Evolutionary conservation across 305 asterid species (phyloP).

Genomic region (Fraxinus latifolia): DNA sequence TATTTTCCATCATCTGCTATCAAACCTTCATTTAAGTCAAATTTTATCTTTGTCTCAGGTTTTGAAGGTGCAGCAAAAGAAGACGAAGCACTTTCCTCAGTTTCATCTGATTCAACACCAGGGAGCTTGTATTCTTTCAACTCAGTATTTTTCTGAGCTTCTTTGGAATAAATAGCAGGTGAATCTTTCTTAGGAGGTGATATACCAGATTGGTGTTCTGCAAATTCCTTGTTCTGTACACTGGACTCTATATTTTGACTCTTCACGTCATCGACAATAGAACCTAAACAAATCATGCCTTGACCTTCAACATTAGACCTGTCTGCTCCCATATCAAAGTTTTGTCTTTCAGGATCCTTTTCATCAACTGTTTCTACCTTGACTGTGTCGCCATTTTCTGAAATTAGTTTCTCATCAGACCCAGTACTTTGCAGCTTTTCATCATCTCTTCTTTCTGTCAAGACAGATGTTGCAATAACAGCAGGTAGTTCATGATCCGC

Average conservation of each 20-base stretch:
- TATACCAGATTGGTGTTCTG: constrained; percentile 12
- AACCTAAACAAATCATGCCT: not conserved
- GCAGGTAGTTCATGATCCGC: constrained; percentile 22
- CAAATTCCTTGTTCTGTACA: constrained; percentile 30
- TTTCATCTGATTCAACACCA: constrained; percentile 26
- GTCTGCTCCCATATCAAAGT: constrained; percentile 6
- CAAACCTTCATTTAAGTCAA: constrained; percentile 55
- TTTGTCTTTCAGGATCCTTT: constrained; percentile 14
- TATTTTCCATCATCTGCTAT: constrained; percentile 41
- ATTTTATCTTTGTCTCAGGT: constrained; percentile 33
- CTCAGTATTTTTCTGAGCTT: constrained; percentile 27
- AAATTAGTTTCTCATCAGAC: constrained; percentile 16
- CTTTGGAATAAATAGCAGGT: constrained; percentile 22
- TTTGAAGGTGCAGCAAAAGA: constrained; percentile 28
- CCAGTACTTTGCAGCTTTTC: constrained; percentile 21
- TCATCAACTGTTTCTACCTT: constrained; percentile 23
- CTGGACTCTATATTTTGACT: constrained; percentile 19
- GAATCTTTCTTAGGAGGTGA: constrained; percentile 23
- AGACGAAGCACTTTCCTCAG: constrained; percentile 17
- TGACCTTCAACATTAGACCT: constrained; percentile 16
- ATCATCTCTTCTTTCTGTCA: constrained; percentile 17
- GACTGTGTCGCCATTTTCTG: constrained; percentile 12
- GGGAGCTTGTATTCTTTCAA: constrained; percentile 25
- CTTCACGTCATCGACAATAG: constrained; percentile 4
- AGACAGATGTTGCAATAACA: not conserved